phyloP scores from a whole-genome alignment of 352 stramenopile species.

The Blastocystis sp. region DNA sequence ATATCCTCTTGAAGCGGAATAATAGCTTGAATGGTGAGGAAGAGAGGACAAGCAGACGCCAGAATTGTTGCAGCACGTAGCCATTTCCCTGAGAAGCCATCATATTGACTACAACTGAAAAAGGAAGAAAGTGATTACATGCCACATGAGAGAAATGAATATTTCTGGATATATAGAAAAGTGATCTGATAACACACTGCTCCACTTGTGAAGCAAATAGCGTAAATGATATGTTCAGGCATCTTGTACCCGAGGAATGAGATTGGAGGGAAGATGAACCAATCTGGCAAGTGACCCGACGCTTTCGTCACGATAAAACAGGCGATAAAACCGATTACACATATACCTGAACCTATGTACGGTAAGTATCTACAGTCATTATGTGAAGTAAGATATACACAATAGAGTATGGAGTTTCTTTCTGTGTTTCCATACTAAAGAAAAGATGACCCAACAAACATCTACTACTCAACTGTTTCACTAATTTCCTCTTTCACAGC shows the following conservation, averaged over 20 bases:
- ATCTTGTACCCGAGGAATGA: constrained; percentile 50
- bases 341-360: background rate
- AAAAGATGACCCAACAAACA: background rate
- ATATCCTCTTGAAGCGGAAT: constrained; percentile 66
- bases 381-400: background rate
- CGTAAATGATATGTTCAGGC: constrained; percentile 44
- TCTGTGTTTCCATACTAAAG: background rate
- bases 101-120: background rate
- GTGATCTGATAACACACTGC: constrained; percentile 40
- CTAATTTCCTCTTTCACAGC: background rate
- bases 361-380: constrained; percentile 29
- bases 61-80: background rate
- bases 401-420: background rate
- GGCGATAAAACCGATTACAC: background rate
- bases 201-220: constrained; percentile 42
- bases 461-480: background rate
- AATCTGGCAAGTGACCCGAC: background rate
- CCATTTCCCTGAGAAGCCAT: constrained; percentile 12
- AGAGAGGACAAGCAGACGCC: constrained; percentile 11
- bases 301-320: constrained; percentile 25
- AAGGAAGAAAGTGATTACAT: constrained; percentile 2
- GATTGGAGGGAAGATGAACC: constrained; percentile 55
- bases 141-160: background rate
- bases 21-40: constrained; percentile 59
- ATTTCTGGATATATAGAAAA: constrained; percentile 54